phyloP scores from a whole-genome alignment of 2,329 filamentous ascomycete genomes.

The Fusarium cicatricum region DNA sequence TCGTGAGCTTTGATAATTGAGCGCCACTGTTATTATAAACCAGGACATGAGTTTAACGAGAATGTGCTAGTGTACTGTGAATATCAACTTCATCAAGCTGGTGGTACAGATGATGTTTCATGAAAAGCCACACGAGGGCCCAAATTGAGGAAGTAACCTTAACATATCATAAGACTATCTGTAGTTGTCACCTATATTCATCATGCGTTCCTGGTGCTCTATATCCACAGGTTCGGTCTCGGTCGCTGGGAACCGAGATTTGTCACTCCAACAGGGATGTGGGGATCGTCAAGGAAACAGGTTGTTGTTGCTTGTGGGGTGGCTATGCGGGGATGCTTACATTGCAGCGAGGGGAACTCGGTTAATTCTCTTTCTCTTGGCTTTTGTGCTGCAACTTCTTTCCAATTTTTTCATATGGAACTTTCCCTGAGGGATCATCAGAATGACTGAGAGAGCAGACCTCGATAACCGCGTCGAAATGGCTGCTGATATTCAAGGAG shows the following conservation, averaged over 20 bases:
- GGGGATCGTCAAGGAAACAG: slow-evolving; percentile 3
- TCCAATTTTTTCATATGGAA: background rate
- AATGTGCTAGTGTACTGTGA: too few relatives aligned
- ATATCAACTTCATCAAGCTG: too few relatives aligned
- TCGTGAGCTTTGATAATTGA: too few relatives aligned
- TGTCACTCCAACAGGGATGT: slow-evolving; percentile 4
- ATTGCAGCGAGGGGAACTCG: background rate
- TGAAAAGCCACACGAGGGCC: too few relatives aligned
- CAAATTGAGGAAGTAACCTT: too few relatives aligned
- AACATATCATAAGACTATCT: too few relatives aligned
- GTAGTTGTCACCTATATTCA: too few relatives aligned
- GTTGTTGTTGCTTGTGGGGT: slow-evolving; percentile 1
- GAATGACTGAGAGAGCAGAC: slow-evolving; percentile 13
- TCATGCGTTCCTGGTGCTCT: too few relatives aligned
- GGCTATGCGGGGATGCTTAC: slow-evolving; percentile 22
- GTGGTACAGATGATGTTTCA: too few relatives aligned
- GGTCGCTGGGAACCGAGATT: slow-evolving; percentile 7
- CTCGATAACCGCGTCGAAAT: slow-evolving; percentile 7
- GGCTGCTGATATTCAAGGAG: slow-evolving; percentile 2
- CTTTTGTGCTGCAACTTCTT: background rate
- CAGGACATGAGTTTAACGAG: too few relatives aligned
- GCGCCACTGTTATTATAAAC: too few relatives aligned
- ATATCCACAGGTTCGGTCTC: slow-evolving; percentile 1
- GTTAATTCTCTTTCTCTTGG: background rate
- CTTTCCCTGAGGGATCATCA: background rate